Percentiles rank a stretch among this genome's conserved stretches.
These are phyloP conservation scores for Plasmodium falciparum DNA, from an alignment of 169 alveolate genomes.

Conservation along the genomic window DNA sequence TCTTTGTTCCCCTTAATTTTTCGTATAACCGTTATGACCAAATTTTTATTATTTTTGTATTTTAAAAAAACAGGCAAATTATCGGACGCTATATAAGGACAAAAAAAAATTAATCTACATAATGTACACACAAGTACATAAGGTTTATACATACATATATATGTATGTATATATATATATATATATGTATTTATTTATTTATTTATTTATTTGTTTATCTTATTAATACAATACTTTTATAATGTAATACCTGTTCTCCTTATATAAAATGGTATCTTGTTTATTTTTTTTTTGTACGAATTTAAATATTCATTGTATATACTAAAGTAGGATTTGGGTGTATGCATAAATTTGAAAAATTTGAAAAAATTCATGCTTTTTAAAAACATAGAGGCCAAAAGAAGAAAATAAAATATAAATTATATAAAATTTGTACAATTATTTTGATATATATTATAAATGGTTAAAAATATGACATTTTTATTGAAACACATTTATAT, in stretches of 20 bases:
- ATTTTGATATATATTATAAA: no score
- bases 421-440: background rate
- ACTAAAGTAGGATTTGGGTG: constrained; percentile 38
- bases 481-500: background rate
- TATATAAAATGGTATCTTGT: constrained; percentile 81
- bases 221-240: background rate
- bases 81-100: constrained; percentile 79
- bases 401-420: constrained; percentile 2
- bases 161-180: background rate
- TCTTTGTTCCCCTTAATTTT: constrained; percentile 83
- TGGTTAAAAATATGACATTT: background rate
- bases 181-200: background rate
- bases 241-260: constrained; percentile 81
- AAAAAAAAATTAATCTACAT: background rate
- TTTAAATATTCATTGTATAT: constrained; percentile 71
- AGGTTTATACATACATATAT: background rate
- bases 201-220: background rate
- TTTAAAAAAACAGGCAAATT: constrained; percentile 86
- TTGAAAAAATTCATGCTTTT: constrained; percentile 61
- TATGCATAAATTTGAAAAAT: constrained; percentile 53
- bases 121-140: background rate
- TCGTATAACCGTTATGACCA: constrained; percentile 82
- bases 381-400: background rate
- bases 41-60: constrained; percentile 81
- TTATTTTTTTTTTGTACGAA: constrained; percentile 74